These are phyloP conservation scores for Actinidia arguta DNA, from an alignment of 179 eudicot genomes.

Conservation along the genomic window DNA sequence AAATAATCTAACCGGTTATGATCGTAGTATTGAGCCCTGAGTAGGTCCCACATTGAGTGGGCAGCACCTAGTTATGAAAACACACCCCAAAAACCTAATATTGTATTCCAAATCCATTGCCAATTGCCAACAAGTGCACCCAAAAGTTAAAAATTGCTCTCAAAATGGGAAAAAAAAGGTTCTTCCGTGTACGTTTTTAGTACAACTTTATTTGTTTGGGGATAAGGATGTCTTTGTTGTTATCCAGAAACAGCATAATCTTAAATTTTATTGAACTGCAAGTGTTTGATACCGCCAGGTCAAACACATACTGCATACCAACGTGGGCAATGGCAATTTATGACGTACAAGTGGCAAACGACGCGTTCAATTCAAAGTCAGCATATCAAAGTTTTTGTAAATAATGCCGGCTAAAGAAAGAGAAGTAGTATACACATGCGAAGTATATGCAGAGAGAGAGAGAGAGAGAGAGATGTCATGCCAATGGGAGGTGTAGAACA, in stretches of 20 bases:
- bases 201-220: no score
- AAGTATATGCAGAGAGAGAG: background rate
- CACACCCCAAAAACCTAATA: no score
- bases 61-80: no score
- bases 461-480: background rate
- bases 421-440: background rate
- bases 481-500: background rate
- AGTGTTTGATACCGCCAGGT: background rate
- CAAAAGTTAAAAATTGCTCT: no score
- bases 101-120: no score
- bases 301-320: conserved; percentile 5
- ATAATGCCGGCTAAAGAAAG: background rate
- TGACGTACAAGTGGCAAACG: background rate
- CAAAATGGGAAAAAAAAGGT: no score
- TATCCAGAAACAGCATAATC: background rate
- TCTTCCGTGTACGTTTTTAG: no score
- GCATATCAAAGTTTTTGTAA: background rate
- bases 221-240: no score
- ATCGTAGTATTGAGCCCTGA: no score
- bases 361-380: background rate
- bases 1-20: no score
- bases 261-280: background rate
- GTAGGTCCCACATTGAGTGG: no score
- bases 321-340: background rate
- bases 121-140: no score